Evolutionary conservation across 2,329 filamentous ascomycete genomes (phyloP).

Genomic region (Septoria petroselini): DNA sequence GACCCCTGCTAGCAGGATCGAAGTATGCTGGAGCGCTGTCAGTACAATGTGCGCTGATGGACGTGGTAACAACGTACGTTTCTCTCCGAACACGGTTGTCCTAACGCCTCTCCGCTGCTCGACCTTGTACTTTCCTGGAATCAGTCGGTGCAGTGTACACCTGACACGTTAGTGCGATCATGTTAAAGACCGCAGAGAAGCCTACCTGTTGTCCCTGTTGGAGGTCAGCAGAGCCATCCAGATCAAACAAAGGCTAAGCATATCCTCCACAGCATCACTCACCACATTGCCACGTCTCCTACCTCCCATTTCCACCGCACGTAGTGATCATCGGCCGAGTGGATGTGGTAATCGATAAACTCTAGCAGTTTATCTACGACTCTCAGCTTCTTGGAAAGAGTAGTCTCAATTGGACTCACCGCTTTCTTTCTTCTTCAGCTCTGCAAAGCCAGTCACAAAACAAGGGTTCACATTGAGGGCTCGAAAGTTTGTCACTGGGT

Average conservation of each 20-base stretch:
- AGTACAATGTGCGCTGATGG: neutral
- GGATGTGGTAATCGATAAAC: slow-evolving; percentile 1
- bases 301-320: neutral
- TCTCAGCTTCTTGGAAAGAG: neutral
- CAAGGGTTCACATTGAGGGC: slow-evolving; percentile 1
- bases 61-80: neutral
- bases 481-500: neutral
- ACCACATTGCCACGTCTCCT: neutral
- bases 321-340: slow-evolving; percentile 1
- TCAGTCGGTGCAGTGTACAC: neutral
- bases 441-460: neutral
- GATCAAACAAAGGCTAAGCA: neutral
- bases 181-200: neutral
- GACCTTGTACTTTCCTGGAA: neutral
- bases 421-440: slow-evolving; percentile 2
- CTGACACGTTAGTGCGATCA: neutral
- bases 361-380: neutral
- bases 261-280: neutral
- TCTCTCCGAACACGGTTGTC: slow-evolving; percentile 3
- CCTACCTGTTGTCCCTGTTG: neutral
- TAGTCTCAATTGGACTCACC: neutral
- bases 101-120: neutral
- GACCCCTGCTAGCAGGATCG: neutral
- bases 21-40: neutral
- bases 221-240: too few relatives aligned